These are phyloP conservation scores for Dactylonectria macrodidyma DNA, from an alignment of 2,329 filamentous ascomycete genomes.

Conservation along the genomic window DNA sequence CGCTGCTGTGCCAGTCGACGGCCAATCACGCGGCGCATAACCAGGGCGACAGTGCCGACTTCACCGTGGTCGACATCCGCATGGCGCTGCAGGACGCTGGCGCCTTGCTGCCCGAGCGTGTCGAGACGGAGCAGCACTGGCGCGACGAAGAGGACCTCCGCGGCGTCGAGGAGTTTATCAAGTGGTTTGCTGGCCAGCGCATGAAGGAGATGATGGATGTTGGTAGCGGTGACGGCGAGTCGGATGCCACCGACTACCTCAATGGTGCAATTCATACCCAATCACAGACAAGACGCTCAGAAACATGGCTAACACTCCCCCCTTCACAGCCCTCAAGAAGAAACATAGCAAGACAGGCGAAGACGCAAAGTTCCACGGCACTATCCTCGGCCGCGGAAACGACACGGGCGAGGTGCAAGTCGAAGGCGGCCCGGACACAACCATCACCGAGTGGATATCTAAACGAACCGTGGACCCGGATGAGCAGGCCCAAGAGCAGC, in stretches of 20 bases:
- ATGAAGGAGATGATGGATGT: conserved; percentile 88
- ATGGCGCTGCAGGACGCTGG: conserved; percentile 89
- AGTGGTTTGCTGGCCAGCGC: conserved; percentile 81
- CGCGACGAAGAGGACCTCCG: conserved; percentile 81
- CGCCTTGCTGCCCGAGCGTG: conserved; percentile 78
- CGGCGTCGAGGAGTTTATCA: conserved; percentile 83
- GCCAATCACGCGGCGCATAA: conserved; percentile 80
- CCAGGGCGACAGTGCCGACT: conserved; percentile 68
- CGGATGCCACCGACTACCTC: conserved; percentile 78
- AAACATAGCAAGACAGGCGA: conserved; percentile 93
- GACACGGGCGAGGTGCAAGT: conserved; percentile 82
- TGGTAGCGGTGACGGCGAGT: conserved; percentile 78
- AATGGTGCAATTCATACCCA: conserved; percentile 63
- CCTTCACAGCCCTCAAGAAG: conserved; percentile 80
- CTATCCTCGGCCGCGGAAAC: conserved; percentile 81
- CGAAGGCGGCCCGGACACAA: conserved; percentile 75
- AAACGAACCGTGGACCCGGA: conserved; percentile 42
- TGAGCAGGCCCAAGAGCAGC: conserved; percentile 19
- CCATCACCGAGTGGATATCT: conserved; percentile 56
- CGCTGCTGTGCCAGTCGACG: conserved; percentile 80
- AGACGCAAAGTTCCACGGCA: conserved; percentile 88
- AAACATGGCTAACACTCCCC: conserved; percentile 54
- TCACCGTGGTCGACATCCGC: conserved; percentile 80
- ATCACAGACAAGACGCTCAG: not conserved
- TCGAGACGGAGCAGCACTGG: conserved; percentile 78